phyloP scores from a whole-genome alignment of 1,139 yeast genomes.

The Saccharomyces hybrid region DNA sequence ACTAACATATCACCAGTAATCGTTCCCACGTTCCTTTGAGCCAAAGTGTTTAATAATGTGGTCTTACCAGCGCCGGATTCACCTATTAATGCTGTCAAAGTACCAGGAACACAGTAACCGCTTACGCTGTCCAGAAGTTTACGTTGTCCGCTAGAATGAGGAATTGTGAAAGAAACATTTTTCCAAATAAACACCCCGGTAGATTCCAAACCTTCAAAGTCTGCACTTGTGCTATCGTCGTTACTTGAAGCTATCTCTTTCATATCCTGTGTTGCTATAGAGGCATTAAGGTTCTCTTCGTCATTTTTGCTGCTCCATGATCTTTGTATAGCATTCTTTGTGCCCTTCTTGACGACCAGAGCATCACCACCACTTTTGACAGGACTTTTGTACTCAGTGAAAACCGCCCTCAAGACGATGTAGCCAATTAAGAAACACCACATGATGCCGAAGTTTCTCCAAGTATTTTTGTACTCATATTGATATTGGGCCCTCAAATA shows the following conservation, averaged over 20 bases:
- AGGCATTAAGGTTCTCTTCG: slow-evolving; percentile 15
- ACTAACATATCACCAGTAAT: slow-evolving; percentile 50
- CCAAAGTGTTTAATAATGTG: slow-evolving; percentile 46
- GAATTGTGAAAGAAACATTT: slow-evolving; percentile 35
- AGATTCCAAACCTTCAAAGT: slow-evolving; percentile 22
- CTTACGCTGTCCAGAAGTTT: slow-evolving; percentile 43
- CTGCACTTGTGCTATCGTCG: slow-evolving; percentile 6
- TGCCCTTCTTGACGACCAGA: slow-evolving; percentile 34
- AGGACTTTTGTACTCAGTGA: slow-evolving; percentile 36
- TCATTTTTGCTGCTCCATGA: slow-evolving; percentile 6
- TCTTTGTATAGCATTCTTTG: slow-evolving; percentile 10
- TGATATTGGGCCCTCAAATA: slow-evolving; percentile 35
- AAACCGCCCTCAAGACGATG: slow-evolving; percentile 31
- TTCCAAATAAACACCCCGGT: slow-evolving; percentile 37
- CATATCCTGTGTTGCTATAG: slow-evolving; percentile 10
- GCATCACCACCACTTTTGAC: slow-evolving; percentile 39
- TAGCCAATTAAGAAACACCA: slow-evolving; percentile 38
- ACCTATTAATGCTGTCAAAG: slow-evolving; percentile 49
- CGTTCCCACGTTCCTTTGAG: slow-evolving; percentile 45
- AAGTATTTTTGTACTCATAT: slow-evolving; percentile 37
- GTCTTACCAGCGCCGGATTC: slow-evolving; percentile 64
- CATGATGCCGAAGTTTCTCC: slow-evolving; percentile 48
- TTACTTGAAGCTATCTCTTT: slow-evolving; percentile 15
- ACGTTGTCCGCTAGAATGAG: slow-evolving; percentile 32
- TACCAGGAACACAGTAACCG: slow-evolving; percentile 51